Conservation (phyloP, 2,329 filamentous ascomycete genomes). For the Davidsoniella eucalypti region DNA sequence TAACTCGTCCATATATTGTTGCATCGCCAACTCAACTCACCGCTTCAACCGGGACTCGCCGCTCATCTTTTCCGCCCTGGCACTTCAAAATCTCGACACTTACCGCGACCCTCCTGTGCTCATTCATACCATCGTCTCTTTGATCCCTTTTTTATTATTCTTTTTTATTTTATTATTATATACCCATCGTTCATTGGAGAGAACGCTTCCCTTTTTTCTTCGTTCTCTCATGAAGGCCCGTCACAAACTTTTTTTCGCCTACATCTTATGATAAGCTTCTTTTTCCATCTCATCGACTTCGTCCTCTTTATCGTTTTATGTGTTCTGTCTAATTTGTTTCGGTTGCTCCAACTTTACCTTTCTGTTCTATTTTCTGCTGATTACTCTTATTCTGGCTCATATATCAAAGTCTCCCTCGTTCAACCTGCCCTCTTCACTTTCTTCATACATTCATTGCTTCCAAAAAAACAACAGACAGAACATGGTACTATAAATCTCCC, state of each 20-base stretch:
- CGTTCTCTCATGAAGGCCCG: background rate
- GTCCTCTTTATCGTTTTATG: background rate
- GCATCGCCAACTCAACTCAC: too few relatives aligned
- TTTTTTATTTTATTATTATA: slow-evolving; percentile 13
- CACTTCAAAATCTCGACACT: too few relatives aligned
- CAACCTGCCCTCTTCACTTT: background rate
- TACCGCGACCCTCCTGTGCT: background rate
- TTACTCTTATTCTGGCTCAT: too few relatives aligned
- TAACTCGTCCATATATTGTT: too few relatives aligned
- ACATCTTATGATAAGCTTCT: too few relatives aligned
- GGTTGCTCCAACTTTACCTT: too few relatives aligned
- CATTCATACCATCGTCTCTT: background rate
- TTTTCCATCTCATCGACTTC: too few relatives aligned
- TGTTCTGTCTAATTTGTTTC: background rate
- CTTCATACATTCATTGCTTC: background rate
- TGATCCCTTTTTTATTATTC: slow-evolving; percentile 7
- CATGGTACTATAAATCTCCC: background rate
- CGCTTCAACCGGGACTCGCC: background rate
- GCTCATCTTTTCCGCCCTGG: background rate
- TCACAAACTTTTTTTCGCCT: too few relatives aligned
- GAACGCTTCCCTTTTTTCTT: background rate
- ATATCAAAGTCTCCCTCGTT: too few relatives aligned
- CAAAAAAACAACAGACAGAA: background rate
- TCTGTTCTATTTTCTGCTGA: too few relatives aligned
- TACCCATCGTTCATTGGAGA: slow-evolving; percentile 9